Evolutionary conservation across 495 filamentous ascomycete species (phyloP), one percentile per base, ranked within the genome.

Genomic region (Aspergillus biplanus): DNA sequence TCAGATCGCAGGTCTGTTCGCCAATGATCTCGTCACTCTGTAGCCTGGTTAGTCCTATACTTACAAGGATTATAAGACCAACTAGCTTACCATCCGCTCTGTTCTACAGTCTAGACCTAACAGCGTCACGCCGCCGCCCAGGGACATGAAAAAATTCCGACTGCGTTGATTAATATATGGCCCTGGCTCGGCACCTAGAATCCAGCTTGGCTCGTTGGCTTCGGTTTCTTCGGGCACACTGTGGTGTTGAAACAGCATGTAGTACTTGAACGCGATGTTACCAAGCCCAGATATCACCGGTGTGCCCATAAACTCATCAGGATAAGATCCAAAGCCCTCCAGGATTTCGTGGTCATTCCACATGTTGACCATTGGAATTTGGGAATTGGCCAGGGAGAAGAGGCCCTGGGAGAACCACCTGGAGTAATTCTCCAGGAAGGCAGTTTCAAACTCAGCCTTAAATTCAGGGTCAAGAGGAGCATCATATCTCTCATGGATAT

Each of bases 341-440:
- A 99, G 95, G 67, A 98, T 96, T 65, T 99, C 95, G 76, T 98
- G 95, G 69, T 98, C 95, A 74, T 98, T 95, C 81, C 90, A 97
- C 65, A 99, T 91, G 73, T 99, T 99, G 67, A 99, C 82, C 94
- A 97, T 98, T 48, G 95, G 95, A 54, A 99, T 97, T 71, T 98
- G 95, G 7, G 90, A 89, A 66, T 89, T 94, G 1, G 93, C 95
- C 73, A 98, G 86, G 31, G 90, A 90, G 71, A 96, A 99, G 34
- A 97, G 82, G 3, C 96, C 95, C 70, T 97, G 93, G 3, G 92
- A 96, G 74, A 97, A 99, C 93, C 95, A 98, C 70, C 83, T 83
- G 62, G 86, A 83, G 72, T 99, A 99, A 52, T 91, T 84, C 56
- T 96, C 83, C 3, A 97, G 80, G 71, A 96, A 98, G 69, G 93